A percentile compares a stretch with the other conserved stretches of the same genome.
Evolutionary conservation across 768 basidiomycete species (phyloP).

Genomic region (Suillus placidus): DNA sequence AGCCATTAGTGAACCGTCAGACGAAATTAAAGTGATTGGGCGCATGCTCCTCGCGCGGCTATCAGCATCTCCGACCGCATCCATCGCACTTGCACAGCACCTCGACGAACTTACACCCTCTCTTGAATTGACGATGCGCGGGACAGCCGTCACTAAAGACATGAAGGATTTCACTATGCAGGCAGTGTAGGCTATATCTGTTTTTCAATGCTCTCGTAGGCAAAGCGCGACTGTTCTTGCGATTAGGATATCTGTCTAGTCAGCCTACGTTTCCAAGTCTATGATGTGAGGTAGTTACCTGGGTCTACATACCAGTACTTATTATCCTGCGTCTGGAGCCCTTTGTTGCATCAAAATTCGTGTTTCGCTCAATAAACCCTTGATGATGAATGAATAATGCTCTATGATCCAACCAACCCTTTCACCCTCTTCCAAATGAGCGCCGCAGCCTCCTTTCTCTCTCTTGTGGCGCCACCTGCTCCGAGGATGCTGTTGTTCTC

Average conservation of each 20-base stretch:
- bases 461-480: constrained; percentile 58
- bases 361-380: too few species aligned
- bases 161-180: constrained; percentile 33
- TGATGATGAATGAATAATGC: too few species aligned
- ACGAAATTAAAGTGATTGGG: constrained; percentile 96
- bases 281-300: neutral
- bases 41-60: constrained; percentile 95
- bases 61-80: constrained; percentile 81
- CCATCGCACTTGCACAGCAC: constrained; percentile 66
- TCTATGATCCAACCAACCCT: constrained; percentile 14
- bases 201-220: neutral
- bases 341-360: neutral
- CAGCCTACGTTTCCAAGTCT: neutral
- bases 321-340: neutral
- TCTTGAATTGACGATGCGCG: constrained; percentile 89
- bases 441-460: constrained; percentile 32
- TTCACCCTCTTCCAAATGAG: constrained; percentile 37
- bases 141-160: constrained; percentile 87
- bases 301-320: neutral
- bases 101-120: constrained; percentile 84
- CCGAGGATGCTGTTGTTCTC: constrained; percentile 93
- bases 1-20: constrained; percentile 85
- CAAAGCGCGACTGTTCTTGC: neutral
- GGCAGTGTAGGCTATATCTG: neutral
- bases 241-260: neutral